A percentile compares a stretch with the other conserved stretches of the same genome.
Evolutionary conservation across 169 alveolate genomes (phyloP).

Genomic region (Plasmodium knowlesi): DNA sequence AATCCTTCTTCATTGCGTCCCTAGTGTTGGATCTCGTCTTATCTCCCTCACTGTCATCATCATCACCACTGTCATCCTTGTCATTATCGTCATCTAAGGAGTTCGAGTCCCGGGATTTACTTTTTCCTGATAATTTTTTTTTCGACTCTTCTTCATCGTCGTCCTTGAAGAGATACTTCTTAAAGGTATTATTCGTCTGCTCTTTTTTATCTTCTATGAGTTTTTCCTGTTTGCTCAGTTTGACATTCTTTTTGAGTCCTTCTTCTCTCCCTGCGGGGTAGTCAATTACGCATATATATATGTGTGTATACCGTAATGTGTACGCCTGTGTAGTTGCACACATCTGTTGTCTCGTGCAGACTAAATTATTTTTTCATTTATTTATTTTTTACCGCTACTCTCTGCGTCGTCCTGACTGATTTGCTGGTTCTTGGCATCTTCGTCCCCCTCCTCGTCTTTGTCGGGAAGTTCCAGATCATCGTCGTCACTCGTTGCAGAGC

Average conservation of each 20-base stretch:
- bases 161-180: slow-evolving; percentile 11
- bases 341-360: not conserved
- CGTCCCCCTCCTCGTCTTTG: not conserved
- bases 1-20: not conserved
- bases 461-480: not conserved
- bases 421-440: not conserved
- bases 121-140: not conserved
- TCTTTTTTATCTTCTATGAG: slow-evolving; percentile 36
- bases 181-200: not conserved
- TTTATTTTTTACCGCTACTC: not conserved
- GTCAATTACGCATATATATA: not conserved
- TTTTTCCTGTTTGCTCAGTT: slow-evolving; percentile 7
- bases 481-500: not conserved
- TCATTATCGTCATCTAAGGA: not conserved
- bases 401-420: not conserved
- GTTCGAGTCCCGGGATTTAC: not conserved
- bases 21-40: not conserved
- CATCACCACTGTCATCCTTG: not conserved
- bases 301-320: not conserved
- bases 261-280: slow-evolving; percentile 1
- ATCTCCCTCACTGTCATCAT: not conserved
- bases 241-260: not conserved
- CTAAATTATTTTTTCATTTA: not conserved
- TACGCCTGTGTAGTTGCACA: not conserved
- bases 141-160: not conserved